phyloP scores from a whole-genome alignment of 192 early-diverging fungal species.

The Entophlyctis helioformis region DNA sequence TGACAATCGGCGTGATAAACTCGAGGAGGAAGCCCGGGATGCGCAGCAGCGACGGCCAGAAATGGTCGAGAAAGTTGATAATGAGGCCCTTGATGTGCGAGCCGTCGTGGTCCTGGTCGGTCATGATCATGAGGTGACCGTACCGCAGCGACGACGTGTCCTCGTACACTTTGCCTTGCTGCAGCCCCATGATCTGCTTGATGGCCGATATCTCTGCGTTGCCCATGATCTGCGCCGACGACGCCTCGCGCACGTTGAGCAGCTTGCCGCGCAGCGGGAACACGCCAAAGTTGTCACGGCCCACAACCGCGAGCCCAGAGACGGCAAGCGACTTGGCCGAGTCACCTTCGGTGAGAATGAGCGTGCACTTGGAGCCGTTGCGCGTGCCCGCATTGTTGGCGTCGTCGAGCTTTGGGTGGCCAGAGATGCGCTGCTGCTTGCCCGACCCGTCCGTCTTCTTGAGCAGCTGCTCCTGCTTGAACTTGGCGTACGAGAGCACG shows the following conservation, averaged over 20 bases:
- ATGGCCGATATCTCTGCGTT: constrained; percentile 83
- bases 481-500: constrained; percentile 55
- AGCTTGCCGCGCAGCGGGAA: constrained; percentile 96
- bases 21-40: constrained; percentile 85
- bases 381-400: constrained; percentile 81
- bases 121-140: constrained; percentile 96
- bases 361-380: constrained; percentile 65
- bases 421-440: constrained; percentile 52
- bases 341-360: constrained; percentile 96
- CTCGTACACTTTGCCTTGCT: constrained; percentile 72
- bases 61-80: constrained; percentile 91
- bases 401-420: constrained; percentile 77
- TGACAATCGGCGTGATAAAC: constrained; percentile 96
- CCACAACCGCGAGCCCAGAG: constrained; percentile 74
- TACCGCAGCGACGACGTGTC: constrained; percentile 70
- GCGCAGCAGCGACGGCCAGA: constrained; percentile 82
- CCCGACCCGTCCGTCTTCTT: constrained; percentile 83
- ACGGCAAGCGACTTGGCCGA: constrained; percentile 87
- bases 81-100: constrained; percentile 96
- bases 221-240: constrained; percentile 46
- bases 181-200: constrained; percentile 88
- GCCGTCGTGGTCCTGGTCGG: constrained; percentile 89
- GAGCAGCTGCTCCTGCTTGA: constrained; percentile 61
- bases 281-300: constrained; percentile 83
- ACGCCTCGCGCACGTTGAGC: constrained; percentile 88